A percentile compares a stretch with the other conserved stretches of the same genome.
phyloP scores from a whole-genome alignment of 306 rosid genomes.

The Vachellia pachyceras region DNA sequence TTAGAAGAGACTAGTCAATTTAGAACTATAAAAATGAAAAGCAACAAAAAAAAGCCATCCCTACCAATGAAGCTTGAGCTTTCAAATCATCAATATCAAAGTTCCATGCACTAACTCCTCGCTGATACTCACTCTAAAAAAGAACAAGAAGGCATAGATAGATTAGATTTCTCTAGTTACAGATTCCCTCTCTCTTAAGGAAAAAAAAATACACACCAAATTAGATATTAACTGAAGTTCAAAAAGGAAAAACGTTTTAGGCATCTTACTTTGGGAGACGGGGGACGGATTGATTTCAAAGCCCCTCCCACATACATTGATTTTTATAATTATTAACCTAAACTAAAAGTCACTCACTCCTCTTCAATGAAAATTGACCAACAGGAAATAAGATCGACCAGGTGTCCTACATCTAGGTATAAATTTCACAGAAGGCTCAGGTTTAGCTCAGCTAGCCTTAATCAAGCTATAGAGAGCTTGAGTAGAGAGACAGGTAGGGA shows the following conservation, averaged over 20 bases:
- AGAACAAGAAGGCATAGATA: slow-evolving; percentile 17
- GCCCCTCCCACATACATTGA: slow-evolving; percentile 23
- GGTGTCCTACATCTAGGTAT: neutral
- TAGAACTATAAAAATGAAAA: neutral
- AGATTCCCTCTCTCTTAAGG: neutral
- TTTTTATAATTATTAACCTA: neutral
- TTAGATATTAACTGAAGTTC: slow-evolving; percentile 20
- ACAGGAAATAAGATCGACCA: slow-evolving; percentile 18
- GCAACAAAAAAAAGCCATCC: slow-evolving; percentile 18
- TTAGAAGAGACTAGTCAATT: slow-evolving; percentile 19
- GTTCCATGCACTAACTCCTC: slow-evolving; percentile 99
- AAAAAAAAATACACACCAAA: slow-evolving; percentile 19
- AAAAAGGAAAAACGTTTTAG: slow-evolving; percentile 22
- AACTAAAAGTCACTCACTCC: neutral
- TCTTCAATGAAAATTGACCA: slow-evolving; percentile 14
- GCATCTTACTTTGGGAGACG: slow-evolving; percentile 4
- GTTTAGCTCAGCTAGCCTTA: slow-evolving; percentile 27
- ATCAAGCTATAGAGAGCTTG: slow-evolving; percentile 1
- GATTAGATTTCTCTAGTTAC: slow-evolving; percentile 39
- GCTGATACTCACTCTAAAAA: slow-evolving; percentile 91
- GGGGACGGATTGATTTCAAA: slow-evolving; percentile 29
- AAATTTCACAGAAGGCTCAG: neutral
- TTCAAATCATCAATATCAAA: slow-evolving; percentile 91
- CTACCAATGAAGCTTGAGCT: slow-evolving; percentile 96
- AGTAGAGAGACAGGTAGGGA: neutral